Percentiles rank a stretch among this genome's conserved stretches.
Conservation (phyloP, 2,329 filamentous ascomycete genomes). For the Fusarium tjaetaba region DNA sequence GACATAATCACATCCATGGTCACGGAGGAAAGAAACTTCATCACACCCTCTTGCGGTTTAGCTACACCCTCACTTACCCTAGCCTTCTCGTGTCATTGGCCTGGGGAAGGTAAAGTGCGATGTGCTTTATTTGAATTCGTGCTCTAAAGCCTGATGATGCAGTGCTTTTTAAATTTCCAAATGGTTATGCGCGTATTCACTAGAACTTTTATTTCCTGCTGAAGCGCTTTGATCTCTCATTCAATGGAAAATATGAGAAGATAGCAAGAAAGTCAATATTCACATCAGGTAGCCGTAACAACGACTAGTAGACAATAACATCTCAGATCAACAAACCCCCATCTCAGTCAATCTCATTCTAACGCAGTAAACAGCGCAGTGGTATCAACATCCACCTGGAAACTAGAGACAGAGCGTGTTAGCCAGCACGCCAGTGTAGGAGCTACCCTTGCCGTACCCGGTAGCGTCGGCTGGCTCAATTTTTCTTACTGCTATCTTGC, state of each 20-base stretch:
- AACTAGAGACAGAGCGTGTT: constrained; percentile 24
- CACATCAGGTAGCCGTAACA: constrained; percentile 26
- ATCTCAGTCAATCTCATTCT: constrained; percentile 23
- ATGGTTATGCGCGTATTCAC: background rate
- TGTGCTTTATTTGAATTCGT: constrained; percentile 8
- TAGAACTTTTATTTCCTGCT: background rate
- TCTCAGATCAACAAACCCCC: constrained; percentile 31
- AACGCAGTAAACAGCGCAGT: constrained; percentile 35
- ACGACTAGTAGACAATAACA: constrained; percentile 26
- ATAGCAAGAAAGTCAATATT: background rate
- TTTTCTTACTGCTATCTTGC: constrained; percentile 16
- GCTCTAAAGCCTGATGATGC: constrained; percentile 6
- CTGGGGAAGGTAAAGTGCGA: constrained; percentile 17
- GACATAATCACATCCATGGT: constrained; percentile 6
- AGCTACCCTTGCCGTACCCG: constrained; percentile 39
- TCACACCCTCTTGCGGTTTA: constrained; percentile 29
- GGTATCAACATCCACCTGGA: constrained; percentile 22
- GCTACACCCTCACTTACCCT: constrained; percentile 31
- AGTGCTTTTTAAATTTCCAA: background rate
- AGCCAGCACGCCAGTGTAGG: constrained; percentile 38
- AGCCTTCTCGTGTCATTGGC: constrained; percentile 18
- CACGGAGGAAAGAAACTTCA: constrained; percentile 24
- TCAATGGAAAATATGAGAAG: background rate
- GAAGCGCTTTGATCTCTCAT: background rate
- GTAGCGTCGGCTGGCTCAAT: constrained; percentile 42